These are phyloP conservation scores for Clitopilus passeckerianus DNA, from an alignment of 768 basidiomycete genomes.

Conservation along the genomic window DNA sequence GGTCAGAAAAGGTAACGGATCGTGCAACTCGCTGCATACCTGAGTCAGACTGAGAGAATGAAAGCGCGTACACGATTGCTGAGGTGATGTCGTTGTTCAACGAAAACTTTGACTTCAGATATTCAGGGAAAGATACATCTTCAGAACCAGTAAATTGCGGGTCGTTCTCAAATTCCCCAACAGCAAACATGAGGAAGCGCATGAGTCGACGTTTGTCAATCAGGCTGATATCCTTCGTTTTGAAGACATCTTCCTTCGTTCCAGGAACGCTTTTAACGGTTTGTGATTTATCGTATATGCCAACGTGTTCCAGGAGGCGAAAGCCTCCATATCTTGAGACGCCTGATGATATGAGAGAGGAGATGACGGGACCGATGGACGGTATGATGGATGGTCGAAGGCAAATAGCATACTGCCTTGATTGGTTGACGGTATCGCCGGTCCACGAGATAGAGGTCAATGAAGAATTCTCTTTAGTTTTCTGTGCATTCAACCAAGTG, in stretches of 20 bases:
- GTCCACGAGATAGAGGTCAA: slow-evolving; percentile 44
- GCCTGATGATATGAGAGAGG: slow-evolving; percentile 73
- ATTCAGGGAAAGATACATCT: slow-evolving; percentile 52
- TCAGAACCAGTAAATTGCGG: slow-evolving; percentile 54
- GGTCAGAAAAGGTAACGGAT: background rate
- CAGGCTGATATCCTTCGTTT: slow-evolving; percentile 67
- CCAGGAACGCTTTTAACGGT: slow-evolving; percentile 68
- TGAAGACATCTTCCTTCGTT: slow-evolving; percentile 92
- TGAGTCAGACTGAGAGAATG: slow-evolving; percentile 53
- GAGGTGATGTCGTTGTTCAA: slow-evolving; percentile 51
- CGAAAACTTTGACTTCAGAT: slow-evolving; percentile 59
- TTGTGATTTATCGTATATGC: slow-evolving; percentile 46
- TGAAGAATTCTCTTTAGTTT: slow-evolving; percentile 16
- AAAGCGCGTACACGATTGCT: slow-evolving; percentile 74
- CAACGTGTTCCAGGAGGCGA: slow-evolving; percentile 70
- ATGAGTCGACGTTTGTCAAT: slow-evolving; percentile 88
- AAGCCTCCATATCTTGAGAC: slow-evolving; percentile 92
- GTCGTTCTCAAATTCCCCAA: slow-evolving; percentile 65
- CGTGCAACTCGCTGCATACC: slow-evolving; percentile 37
- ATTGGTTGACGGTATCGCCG: slow-evolving; percentile 38
- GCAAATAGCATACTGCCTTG: slow-evolving; percentile 81
- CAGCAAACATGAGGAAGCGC: slow-evolving; percentile 84
- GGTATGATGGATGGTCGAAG: slow-evolving; percentile 82
- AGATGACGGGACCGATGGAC: slow-evolving; percentile 72
- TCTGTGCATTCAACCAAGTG: slow-evolving; percentile 52